Evolutionary conservation across 2,329 filamentous ascomycete genomes (phyloP), one percentile per base, ranked within the genome.

Genomic region (Epichloe sibirici): DNA sequence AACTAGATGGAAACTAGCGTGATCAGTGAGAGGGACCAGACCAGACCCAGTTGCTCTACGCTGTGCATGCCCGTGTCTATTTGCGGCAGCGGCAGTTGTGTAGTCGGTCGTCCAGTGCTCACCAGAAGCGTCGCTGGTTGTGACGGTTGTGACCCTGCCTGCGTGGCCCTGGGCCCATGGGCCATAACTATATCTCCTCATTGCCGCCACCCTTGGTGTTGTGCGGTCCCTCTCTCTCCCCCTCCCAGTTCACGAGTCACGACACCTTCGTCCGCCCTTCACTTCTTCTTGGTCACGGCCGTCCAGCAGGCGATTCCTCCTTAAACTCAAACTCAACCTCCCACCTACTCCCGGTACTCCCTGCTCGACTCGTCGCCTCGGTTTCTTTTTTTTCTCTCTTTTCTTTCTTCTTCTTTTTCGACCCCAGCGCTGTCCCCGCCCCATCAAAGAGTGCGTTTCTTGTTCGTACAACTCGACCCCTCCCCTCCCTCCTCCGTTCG

Each of bases 231-330:
- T n/a, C 63, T 66, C 70, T 67, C 69, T 71, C 69, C 68, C 65
- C 70, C 17, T 17, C 17, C 17, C 17, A 17, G 17, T 17, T 67
- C 56, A 66, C 66, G 75, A 73, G 67, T 74, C 73, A 79, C 76
- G 76, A 80, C 69, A 70, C 70, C 71, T 68, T 75, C 75, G 74
- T 80, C 75, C 72, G 69, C 69, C 72, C 64, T 76, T 77, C 72
- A 74, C 74, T 77, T 77, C 73, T 76, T 74, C 59, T 72, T 68
- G 74, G 72, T 74, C 72, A 70, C 72, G 74, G 75, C 71, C 74
- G 73, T 73, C 72, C 62, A 78, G 79, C 74, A 81, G 78, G 74
- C 73, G 75, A 75, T 74, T 34, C 6, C 39, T 21, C 45, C 49
- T 34, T 48, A 51, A 53, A 49, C 43, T 25, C 51, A 54, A 42